Percentiles rank a stretch among this genome's conserved stretches.
Conservation (phyloP, 257 asterid genomes). For the Gardenia jasminoides region DNA sequence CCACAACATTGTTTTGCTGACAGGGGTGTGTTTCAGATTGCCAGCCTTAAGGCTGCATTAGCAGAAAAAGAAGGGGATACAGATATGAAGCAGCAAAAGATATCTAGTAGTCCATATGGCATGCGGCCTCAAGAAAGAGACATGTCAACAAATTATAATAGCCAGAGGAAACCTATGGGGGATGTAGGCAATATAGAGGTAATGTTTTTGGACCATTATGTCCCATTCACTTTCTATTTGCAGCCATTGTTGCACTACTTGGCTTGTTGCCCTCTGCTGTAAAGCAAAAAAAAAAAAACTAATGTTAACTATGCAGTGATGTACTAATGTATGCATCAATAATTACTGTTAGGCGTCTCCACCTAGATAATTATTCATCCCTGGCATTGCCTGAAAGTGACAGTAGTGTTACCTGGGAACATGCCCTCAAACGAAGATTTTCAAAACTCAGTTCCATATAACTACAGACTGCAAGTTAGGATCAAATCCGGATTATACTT, state of each 20-base stretch:
- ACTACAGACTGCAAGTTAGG: neutral
- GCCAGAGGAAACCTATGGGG: conserved; percentile 84
- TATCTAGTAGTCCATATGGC: conserved; percentile 56
- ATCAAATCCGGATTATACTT: neutral
- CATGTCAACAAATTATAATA: conserved; percentile 40
- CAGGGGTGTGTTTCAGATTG: conserved; percentile 46
- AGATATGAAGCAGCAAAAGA: conserved; percentile 41
- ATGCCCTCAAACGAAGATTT: neutral
- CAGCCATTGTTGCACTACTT: neutral
- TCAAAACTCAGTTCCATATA: neutral
- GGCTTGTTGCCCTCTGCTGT: neutral
- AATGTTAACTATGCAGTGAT: neutral
- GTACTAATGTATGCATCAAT: neutral
- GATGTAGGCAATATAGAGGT: conserved; percentile 92
- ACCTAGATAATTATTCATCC: neutral
- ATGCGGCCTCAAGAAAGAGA: conserved; percentile 43
- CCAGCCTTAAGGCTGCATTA: conserved; percentile 76
- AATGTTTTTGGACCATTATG: conserved; percentile 11
- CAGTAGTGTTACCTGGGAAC: neutral
- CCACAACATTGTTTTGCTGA: neutral
- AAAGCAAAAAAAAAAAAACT: neutral
- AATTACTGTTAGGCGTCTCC: neutral
- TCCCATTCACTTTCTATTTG: neutral
- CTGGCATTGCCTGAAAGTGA: no score
- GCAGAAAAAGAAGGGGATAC: conserved; percentile 64